These are phyloP conservation scores for Psilocybe sp. DNA, from an alignment of 768 basidiomycete genomes.

Conservation along the genomic window DNA sequence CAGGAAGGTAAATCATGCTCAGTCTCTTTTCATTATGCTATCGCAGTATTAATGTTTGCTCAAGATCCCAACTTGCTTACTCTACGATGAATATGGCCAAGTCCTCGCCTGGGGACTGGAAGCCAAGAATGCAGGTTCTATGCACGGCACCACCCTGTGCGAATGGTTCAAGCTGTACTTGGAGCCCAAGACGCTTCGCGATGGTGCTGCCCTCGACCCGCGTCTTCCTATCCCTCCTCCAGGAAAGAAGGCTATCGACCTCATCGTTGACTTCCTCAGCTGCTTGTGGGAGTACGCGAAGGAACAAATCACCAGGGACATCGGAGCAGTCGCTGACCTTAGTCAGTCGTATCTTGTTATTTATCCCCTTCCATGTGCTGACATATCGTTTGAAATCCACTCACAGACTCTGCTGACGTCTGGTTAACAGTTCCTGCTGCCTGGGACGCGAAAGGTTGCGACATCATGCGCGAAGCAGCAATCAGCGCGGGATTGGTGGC, in stretches of 20 bases:
- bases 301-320: constrained; percentile 83
- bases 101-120: constrained; percentile 85
- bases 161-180: constrained; percentile 85
- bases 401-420: constrained; percentile 75
- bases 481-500: constrained; percentile 79
- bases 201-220: constrained; percentile 67
- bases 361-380: neutral
- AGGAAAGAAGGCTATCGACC: constrained; percentile 72
- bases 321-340: constrained; percentile 82
- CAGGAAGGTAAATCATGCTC: constrained; percentile 54
- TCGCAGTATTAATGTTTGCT: constrained; percentile 1
- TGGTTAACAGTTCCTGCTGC: constrained; percentile 88
- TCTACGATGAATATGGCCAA: constrained; percentile 72
- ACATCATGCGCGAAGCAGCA: constrained; percentile 83
- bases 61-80: constrained; percentile 75
- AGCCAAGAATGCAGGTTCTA: constrained; percentile 75
- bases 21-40: constrained; percentile 2
- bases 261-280: constrained; percentile 81
- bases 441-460: constrained; percentile 85
- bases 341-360: constrained; percentile 41
- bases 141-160: constrained; percentile 56
- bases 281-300: constrained; percentile 87
- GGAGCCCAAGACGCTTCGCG: constrained; percentile 77
- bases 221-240: constrained; percentile 75
- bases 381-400: constrained; percentile 7